Evolutionary conservation across 2,329 filamentous ascomycete genomes (phyloP).

Genomic region (Apiospora koreana): DNA sequence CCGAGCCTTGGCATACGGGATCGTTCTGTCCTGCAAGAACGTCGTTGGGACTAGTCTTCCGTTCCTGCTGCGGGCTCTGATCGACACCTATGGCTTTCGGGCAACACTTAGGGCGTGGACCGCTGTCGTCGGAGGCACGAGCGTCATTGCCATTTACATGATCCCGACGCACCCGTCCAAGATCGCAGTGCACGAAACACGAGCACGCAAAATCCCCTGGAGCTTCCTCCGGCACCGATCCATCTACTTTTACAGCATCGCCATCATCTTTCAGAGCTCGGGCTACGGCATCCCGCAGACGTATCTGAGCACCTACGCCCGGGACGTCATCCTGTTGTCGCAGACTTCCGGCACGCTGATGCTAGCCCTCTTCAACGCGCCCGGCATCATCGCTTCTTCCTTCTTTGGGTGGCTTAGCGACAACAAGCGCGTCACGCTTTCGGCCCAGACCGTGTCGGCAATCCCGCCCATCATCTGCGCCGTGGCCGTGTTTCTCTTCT

Average conservation of each 20-base stretch:
- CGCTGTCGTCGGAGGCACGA: constrained; percentile 34
- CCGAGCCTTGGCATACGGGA: constrained; percentile 59
- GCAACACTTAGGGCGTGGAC: constrained; percentile 57
- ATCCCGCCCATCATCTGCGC: constrained; percentile 59
- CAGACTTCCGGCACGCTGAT: constrained; percentile 43
- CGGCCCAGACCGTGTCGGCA: constrained; percentile 54
- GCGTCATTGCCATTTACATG: constrained; percentile 43
- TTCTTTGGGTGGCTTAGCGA: neutral
- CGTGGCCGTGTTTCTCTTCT: constrained; percentile 59
- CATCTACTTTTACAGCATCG: constrained; percentile 59
- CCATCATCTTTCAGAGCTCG: constrained; percentile 58
- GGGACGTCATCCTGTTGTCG: neutral
- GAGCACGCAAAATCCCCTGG: constrained; percentile 39
- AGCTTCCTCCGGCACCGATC: constrained; percentile 54
- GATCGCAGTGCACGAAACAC: constrained; percentile 44
- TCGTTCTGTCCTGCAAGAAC: constrained; percentile 60
- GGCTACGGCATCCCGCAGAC: constrained; percentile 67
- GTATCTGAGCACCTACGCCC: constrained; percentile 61
- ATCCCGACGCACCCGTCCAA: constrained; percentile 36
- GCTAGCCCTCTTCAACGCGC: constrained; percentile 57
- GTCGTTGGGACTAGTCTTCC: constrained; percentile 53
- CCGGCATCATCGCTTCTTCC: constrained; percentile 52
- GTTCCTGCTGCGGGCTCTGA: constrained; percentile 53
- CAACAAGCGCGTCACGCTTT: neutral
- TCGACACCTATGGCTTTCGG: constrained; percentile 50